Evolutionary conservation across 305 asterid genomes (phyloP).

Genomic region (Withania somnifera): DNA sequence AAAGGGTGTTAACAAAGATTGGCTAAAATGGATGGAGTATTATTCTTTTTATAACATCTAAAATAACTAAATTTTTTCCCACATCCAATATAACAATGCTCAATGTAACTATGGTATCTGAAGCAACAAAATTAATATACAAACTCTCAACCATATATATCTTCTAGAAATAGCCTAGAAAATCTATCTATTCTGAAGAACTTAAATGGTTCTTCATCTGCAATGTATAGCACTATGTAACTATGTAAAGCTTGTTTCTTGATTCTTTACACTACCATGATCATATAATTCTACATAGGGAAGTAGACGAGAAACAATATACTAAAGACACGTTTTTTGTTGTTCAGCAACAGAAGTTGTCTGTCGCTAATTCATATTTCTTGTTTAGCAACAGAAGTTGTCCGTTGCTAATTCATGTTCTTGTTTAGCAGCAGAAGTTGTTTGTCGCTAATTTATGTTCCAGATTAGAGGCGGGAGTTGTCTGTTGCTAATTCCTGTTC

Average conservation of each 20-base stretch:
- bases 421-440: not conserved
- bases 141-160: slow-evolving; percentile 44
- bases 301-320: slow-evolving; percentile 26
- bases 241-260: slow-evolving; percentile 18
- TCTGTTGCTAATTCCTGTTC: not conserved
- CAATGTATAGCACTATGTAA: slow-evolving; percentile 35
- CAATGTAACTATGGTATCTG: slow-evolving; percentile 39
- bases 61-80: slow-evolving; percentile 18
- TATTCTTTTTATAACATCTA: slow-evolving; percentile 31
- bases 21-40: not conserved
- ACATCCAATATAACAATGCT: slow-evolving; percentile 35
- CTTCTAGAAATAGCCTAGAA: slow-evolving; percentile 24
- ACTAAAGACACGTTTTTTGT: not conserved
- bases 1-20: not conserved
- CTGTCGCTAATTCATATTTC: not conserved
- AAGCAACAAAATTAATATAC: slow-evolving; percentile 75
- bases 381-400: not conserved
- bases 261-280: slow-evolving; percentile 41
- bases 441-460: not conserved
- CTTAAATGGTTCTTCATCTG: slow-evolving; percentile 33
- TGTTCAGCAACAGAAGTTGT: not conserved
- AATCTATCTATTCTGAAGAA: slow-evolving; percentile 31
- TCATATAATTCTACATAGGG: slow-evolving; percentile 17
- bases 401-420: not conserved
- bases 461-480: not conserved